Percentiles rank a stretch among this genome's conserved stretches.
These are phyloP conservation scores for Grammothele lineata DNA, from an alignment of 768 basidiomycete genomes.

Conservation along the genomic window DNA sequence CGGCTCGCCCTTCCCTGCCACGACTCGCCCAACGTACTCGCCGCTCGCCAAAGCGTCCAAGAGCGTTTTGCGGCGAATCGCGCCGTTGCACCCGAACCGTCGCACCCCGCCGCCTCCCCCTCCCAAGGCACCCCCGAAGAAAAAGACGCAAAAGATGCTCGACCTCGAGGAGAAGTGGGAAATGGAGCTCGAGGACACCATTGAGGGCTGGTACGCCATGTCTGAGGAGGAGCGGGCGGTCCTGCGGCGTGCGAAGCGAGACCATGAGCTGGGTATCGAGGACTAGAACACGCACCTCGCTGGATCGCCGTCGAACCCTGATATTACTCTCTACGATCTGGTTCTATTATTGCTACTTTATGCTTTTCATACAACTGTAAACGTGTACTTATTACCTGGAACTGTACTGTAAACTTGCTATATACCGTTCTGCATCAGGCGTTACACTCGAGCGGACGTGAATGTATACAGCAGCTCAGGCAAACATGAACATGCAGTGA, in stretches of 20 bases:
- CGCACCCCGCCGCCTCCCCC: slow-evolving; percentile 69
- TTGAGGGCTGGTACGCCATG: slow-evolving; percentile 53
- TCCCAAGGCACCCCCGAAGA: slow-evolving; percentile 65
- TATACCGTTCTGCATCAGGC: no score
- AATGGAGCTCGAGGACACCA: slow-evolving; percentile 68
- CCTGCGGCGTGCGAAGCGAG: slow-evolving; percentile 56
- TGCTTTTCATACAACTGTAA: no score
- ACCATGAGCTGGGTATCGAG: slow-evolving; percentile 50
- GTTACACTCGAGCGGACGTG: no score
- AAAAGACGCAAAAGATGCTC: slow-evolving; percentile 78
- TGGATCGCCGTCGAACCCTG: no score
- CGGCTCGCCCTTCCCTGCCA: slow-evolving; percentile 50
- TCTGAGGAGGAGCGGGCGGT: slow-evolving; percentile 33
- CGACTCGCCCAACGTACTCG: slow-evolving; percentile 44
- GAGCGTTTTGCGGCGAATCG: slow-evolving; percentile 59
- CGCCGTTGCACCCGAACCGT: slow-evolving; percentile 71
- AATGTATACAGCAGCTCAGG: no score
- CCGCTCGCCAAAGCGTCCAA: slow-evolving; percentile 65
- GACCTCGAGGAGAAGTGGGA: slow-evolving; percentile 78
- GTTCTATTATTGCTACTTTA: no score
- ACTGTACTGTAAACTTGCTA: no score
- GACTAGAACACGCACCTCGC: no score
- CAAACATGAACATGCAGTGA: no score
- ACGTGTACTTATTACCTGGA: no score
- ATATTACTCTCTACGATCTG: no score